Base-by-base conservation (phyloP, 306 rosid genomes). In the Cicer judaicum region DNA sequence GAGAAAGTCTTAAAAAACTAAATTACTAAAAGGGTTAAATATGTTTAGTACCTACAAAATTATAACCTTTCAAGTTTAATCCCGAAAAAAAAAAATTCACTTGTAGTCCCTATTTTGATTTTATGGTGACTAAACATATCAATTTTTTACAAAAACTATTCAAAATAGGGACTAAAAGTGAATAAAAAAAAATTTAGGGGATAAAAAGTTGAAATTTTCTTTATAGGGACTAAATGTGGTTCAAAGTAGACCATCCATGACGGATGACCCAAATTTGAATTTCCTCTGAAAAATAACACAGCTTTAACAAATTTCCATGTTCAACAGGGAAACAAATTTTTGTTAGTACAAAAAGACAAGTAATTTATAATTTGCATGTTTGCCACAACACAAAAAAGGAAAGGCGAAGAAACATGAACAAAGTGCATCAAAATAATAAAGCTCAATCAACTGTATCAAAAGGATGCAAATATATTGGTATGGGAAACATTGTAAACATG, bases 381-480 rank as follows among this genome's bases (percentile, higher is more conserved):
- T 50, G 19, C 64, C 24, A 78, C 43, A 59, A 60, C 36, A 59
- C 14, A 14, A 13, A 39, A 65, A 34, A 14, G 13, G 49, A 74
- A 74, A 80, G 15, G 65, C 50, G 42, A 40, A 49, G 64, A 10
- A 67, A 68, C 18, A 49, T 7, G 7, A 34, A n/a, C 60, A 12
- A 59, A 46, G n/a, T 24, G 70, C 44, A 55, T 56, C 19, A 64
- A 66, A 70, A 40, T 47, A 50, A 40, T 3, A 61, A 19, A 40
- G 64, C 62, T 39, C 8, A 57, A 36, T 21, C 63, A 57, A 57
- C 64, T 66, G 44, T 49, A 64, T 64, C 68, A 40, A 55, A 66
- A 64, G 73, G 74, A 40, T 56, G 47, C 14, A 2, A 48, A 72
- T 18, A 44, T 64, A 44, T 59, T 77, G 42, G 59, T 43, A 19